Conservation (phyloP, 1,284 basidiomycete species). For the Uromyces viciae-fabae region DNA sequence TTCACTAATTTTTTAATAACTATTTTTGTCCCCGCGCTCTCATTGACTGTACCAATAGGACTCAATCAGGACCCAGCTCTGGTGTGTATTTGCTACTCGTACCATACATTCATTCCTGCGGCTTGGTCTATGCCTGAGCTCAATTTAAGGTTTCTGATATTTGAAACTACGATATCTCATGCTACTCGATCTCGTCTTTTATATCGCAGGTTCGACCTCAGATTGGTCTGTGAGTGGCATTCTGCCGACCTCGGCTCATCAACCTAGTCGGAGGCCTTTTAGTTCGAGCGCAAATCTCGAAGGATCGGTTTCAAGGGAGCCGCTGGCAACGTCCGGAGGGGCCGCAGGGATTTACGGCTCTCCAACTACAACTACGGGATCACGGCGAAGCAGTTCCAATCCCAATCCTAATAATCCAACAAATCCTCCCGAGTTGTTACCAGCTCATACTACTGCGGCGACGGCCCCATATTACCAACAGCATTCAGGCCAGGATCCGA, state of each 20-base stretch:
- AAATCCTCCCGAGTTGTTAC: slow-evolving; percentile 8
- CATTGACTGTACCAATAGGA: neutral
- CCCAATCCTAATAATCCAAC: slow-evolving; percentile 14
- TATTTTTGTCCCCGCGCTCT: neutral
- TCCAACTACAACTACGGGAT: slow-evolving; percentile 14
- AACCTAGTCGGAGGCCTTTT: slow-evolving; percentile 8
- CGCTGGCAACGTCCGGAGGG: slow-evolving; percentile 2
- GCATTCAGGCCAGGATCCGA: slow-evolving; percentile 16
- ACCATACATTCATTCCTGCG: neutral
- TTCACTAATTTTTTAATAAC: too few relatives aligned
- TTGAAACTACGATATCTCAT: too few relatives aligned
- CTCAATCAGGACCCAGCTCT: slow-evolving; percentile 20
- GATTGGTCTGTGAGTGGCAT: slow-evolving; percentile 16
- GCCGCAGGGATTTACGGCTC: slow-evolving; percentile 6
- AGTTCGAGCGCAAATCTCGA: slow-evolving; percentile 10
- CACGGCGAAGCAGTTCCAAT: slow-evolving; percentile 27
- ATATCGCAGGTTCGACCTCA: slow-evolving; percentile 7
- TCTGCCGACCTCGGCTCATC: neutral
- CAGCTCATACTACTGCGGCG: neutral
- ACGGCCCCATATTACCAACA: slow-evolving; percentile 17
- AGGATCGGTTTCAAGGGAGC: slow-evolving; percentile 13
- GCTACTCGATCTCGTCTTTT: too few relatives aligned
- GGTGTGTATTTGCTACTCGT: neutral
- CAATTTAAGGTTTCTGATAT: neutral
- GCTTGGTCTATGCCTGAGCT: too few relatives aligned